Conservation (phyloP, 2,329 filamentous ascomycete genomes). For the Aspergillus sp. region DNA sequence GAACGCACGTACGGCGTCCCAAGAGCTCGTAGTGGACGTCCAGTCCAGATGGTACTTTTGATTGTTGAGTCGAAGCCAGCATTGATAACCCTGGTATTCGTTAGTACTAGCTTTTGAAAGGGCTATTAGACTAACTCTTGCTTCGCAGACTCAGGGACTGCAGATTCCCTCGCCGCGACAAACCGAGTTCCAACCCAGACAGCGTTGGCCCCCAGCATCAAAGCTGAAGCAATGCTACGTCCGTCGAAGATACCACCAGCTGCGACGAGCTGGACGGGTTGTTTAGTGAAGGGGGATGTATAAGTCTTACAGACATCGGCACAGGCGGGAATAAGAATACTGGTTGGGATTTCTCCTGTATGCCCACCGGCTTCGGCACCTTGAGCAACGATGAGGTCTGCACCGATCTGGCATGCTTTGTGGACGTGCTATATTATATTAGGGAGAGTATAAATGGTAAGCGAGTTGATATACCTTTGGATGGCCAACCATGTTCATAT, state of each 20-base stretch:
- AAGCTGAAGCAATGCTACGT: neutral
- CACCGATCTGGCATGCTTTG: neutral
- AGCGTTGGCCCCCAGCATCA: neutral
- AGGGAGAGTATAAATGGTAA: neutral
- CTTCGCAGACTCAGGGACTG: neutral
- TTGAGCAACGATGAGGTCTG: neutral
- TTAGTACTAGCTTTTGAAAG: too few species aligned
- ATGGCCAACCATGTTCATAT: conserved; percentile 1
- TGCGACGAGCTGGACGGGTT: neutral
- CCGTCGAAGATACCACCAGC: neutral
- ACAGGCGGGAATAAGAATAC: neutral
- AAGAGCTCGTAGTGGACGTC: neutral
- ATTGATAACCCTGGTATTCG: neutral
- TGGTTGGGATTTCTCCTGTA: neutral
- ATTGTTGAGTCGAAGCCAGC: conserved; percentile 1
- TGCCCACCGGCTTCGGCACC: neutral
- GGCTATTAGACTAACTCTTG: neutral
- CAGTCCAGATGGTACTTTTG: conserved; percentile 2
- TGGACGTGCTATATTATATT: neutral
- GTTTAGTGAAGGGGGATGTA: neutral
- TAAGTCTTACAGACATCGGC: neutral
- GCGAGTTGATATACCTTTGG: neutral
- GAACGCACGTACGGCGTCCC: conserved; percentile 1
- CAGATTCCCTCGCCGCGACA: neutral
- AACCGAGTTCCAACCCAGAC: conserved; percentile 1